Evolutionary conservation across 495 filamentous ascomycete genomes (phyloP).

Genomic region (Daldinia loculata): DNA sequence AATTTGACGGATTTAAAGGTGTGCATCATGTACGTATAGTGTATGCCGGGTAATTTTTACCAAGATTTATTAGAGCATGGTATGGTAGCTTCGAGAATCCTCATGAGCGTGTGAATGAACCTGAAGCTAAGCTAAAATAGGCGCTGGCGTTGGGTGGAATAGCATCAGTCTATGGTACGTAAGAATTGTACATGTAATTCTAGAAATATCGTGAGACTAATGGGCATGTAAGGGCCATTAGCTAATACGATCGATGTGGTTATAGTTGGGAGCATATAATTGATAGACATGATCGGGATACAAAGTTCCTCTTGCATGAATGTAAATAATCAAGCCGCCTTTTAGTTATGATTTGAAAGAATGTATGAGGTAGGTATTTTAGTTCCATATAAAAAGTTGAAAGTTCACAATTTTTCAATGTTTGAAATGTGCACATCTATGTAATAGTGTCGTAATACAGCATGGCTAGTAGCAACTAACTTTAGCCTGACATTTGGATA

Average conservation of each 20-base stretch:
- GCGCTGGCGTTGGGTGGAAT: not conserved
- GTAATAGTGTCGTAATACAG: slow-evolving; percentile 11
- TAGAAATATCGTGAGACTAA: not conserved
- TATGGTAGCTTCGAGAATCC: slow-evolving; percentile 26
- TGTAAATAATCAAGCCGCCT: not conserved
- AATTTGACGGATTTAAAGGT: not conserved
- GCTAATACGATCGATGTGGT: too few relatives aligned
- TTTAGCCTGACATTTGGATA: slow-evolving; percentile 29
- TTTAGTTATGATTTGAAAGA: not conserved
- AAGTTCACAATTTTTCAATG: not conserved
- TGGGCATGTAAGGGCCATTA: too few relatives aligned
- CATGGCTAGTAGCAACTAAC: slow-evolving; percentile 17
- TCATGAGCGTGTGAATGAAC: slow-evolving; percentile 8
- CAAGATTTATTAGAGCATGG: not conserved
- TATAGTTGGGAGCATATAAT: not conserved
- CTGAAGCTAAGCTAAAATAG: slow-evolving; percentile 1
- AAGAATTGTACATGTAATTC: not conserved
- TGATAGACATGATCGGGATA: too few relatives aligned
- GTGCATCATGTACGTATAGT: not conserved
- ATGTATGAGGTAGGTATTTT: too few relatives aligned
- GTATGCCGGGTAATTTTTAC: slow-evolving; percentile 1
- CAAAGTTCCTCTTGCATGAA: too few relatives aligned
- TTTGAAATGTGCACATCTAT: not conserved
- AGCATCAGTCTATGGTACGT: not conserved
- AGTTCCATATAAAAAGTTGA: too few relatives aligned